Percentiles rank a stretch among this genome's conserved stretches.
These are phyloP conservation scores for Stachybotrys chartarum DNA, from an alignment of 2,329 filamentous ascomycete genomes.

Conservation along the genomic window DNA sequence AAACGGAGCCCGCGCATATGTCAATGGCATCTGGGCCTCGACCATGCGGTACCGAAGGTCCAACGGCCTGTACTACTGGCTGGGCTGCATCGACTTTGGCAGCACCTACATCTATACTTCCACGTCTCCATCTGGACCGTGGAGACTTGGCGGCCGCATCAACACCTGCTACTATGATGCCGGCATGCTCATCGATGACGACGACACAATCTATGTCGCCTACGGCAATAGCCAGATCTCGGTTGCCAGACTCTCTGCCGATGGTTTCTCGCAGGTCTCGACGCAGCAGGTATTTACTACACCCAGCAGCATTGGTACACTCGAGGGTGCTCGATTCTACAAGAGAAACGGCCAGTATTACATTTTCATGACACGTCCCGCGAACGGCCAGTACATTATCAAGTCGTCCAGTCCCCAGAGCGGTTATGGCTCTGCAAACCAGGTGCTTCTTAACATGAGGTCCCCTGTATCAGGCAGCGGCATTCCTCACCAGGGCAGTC, in stretches of 20 bases:
- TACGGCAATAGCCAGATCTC: conserved; percentile 42
- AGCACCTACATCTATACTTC: conserved; percentile 50
- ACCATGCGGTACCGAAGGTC: conserved; percentile 8
- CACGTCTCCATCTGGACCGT: conserved; percentile 28
- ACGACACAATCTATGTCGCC: conserved; percentile 50
- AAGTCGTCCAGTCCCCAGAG: conserved; percentile 41
- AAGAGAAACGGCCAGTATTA: conserved; percentile 48
- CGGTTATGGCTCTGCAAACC: conserved; percentile 30
- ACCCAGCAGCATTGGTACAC: conserved; percentile 4
- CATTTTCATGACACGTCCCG: conserved; percentile 40
- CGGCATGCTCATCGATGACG: conserved; percentile 45
- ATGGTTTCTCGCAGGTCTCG: conserved; percentile 28
- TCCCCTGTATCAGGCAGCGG: conserved; percentile 35
- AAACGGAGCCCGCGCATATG: conserved; percentile 35
- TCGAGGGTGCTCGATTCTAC: conserved; percentile 49
- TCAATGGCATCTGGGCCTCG: conserved; percentile 49
- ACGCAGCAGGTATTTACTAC: not conserved
- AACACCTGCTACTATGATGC: conserved; percentile 51
- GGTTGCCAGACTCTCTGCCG: conserved; percentile 41
- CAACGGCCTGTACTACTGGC: conserved; percentile 9
- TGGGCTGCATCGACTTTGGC: conserved; percentile 38
- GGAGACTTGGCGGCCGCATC: conserved; percentile 30
- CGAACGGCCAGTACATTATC: conserved; percentile 35
- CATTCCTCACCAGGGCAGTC: conserved; percentile 44
- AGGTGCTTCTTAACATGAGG: conserved; percentile 15